A percentile compares a stretch with the other conserved stretches of the same genome.
Evolutionary conservation across 768 basidiomycete genomes (phyloP).

Genomic region (Macrolepiota albuminosa): DNA sequence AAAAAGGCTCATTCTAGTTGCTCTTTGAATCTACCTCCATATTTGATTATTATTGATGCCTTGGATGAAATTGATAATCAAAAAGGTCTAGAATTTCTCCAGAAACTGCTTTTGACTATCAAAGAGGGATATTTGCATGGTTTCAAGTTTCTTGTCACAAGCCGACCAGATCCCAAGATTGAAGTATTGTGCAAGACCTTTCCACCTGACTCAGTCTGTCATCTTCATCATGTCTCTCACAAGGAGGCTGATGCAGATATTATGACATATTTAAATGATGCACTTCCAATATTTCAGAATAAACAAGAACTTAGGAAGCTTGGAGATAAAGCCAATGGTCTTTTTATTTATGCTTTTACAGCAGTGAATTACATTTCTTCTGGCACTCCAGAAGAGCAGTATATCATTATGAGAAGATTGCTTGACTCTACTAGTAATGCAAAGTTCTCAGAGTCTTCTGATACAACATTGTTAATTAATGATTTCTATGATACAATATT

Average conservation of each 20-base stretch:
- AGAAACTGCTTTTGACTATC: background rate
- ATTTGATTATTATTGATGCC: too few relatives aligned
- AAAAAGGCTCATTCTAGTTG: too few relatives aligned
- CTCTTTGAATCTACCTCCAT: too few relatives aligned
- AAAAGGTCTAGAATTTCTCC: slow-evolving; percentile 10
- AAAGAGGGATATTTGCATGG: slow-evolving; percentile 1
- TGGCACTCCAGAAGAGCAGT: background rate
- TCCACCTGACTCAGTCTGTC: slow-evolving; percentile 12
- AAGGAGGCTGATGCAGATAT: background rate
- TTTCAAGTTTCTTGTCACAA: slow-evolving; percentile 21
- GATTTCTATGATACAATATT: too few relatives aligned
- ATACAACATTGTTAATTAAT: background rate
- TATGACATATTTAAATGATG: background rate
- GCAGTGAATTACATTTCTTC: background rate
- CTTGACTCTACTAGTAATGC: background rate
- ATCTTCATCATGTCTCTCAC: slow-evolving; percentile 2
- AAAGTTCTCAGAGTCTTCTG: background rate
- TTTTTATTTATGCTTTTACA: background rate
- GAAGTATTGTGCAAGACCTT: slow-evolving; percentile 14
- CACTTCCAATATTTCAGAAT: background rate
- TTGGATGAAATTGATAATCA: background rate
- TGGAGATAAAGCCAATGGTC: background rate
- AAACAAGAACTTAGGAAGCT: background rate
- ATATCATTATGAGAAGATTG: background rate
- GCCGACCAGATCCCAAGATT: slow-evolving; percentile 11